Conservation (phyloP, 345 rosid genomes). For the Syzygium oleosum region DNA sequence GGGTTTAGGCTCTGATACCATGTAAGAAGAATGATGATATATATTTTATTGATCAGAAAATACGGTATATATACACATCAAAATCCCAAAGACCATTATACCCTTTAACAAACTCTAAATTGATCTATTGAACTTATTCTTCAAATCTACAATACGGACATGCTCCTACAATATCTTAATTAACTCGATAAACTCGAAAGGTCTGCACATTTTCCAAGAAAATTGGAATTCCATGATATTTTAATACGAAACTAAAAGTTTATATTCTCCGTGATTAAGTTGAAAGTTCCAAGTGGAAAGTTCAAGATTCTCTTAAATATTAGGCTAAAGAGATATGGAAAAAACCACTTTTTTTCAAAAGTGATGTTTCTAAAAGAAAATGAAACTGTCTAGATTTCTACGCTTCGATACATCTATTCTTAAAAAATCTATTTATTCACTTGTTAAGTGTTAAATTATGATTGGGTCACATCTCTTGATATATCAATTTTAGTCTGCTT, state of each 20-base stretch:
- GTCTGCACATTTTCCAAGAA: fast-evolving
- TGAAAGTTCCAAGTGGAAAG: not conserved
- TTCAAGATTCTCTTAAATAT: not conserved
- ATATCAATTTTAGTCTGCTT: not conserved
- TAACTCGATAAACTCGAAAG: too few species aligned
- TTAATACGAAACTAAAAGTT: not conserved
- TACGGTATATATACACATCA: too few species aligned
- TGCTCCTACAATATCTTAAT: not conserved
- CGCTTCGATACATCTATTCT: not conserved
- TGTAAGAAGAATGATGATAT: too few species aligned
- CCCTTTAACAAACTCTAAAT: too few species aligned
- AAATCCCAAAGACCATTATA: too few species aligned
- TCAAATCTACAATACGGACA: not conserved
- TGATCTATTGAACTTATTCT: too few species aligned
- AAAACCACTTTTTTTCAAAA: not conserved
- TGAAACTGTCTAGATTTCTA: not conserved
- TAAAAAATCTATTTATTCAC: not conserved
- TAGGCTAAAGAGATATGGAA: not conserved
- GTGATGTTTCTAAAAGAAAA: not conserved
- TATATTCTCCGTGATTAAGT: not conserved
- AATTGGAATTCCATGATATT: not conserved
- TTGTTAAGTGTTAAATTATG: not conserved
- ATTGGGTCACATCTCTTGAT: not conserved
- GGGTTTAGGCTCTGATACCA: too few species aligned
- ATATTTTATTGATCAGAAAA: too few species aligned